These are phyloP conservation scores for Fusarium sp. DNA, from an alignment of 2,329 filamentous ascomycete species.

Conservation along the genomic window DNA sequence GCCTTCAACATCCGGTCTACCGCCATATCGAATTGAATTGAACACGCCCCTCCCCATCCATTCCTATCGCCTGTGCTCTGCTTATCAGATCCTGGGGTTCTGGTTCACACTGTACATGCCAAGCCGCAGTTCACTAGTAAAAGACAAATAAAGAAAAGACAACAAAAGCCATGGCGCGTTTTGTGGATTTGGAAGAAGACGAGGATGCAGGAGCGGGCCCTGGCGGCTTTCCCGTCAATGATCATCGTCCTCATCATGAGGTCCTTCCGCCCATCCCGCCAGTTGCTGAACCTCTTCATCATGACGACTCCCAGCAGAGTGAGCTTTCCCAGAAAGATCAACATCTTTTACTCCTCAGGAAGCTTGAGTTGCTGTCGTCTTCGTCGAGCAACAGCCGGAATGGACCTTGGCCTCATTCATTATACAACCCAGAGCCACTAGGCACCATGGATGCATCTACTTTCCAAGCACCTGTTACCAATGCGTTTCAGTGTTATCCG, in stretches of 20 bases:
- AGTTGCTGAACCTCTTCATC: constrained; percentile 41
- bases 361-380: constrained; percentile 43
- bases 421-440: constrained; percentile 41
- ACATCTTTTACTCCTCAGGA: constrained; percentile 44
- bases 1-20: constrained; percentile 41
- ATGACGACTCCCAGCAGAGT: constrained; percentile 38
- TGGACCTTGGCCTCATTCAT: constrained; percentile 47
- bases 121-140: constrained; percentile 22
- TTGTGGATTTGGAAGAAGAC: constrained; percentile 48
- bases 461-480: constrained; percentile 43
- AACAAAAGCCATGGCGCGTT: constrained; percentile 45
- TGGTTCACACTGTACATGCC: constrained; percentile 34
- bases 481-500: constrained; percentile 46
- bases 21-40: constrained; percentile 12
- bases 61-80: constrained; percentile 16
- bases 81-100: constrained; percentile 48
- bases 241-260: constrained; percentile 43
- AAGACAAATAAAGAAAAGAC: constrained; percentile 8
- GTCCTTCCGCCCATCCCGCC: constrained; percentile 40
- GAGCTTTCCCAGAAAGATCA: constrained; percentile 43
- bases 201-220: constrained; percentile 39
- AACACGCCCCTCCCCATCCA: constrained; percentile 13
- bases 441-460: constrained; percentile 44
- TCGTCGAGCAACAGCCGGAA: constrained; percentile 38
- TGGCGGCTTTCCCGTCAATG: constrained; percentile 27